Conservation (phyloP, 805 yeast species). For the Spathaspora sp. region DNA sequence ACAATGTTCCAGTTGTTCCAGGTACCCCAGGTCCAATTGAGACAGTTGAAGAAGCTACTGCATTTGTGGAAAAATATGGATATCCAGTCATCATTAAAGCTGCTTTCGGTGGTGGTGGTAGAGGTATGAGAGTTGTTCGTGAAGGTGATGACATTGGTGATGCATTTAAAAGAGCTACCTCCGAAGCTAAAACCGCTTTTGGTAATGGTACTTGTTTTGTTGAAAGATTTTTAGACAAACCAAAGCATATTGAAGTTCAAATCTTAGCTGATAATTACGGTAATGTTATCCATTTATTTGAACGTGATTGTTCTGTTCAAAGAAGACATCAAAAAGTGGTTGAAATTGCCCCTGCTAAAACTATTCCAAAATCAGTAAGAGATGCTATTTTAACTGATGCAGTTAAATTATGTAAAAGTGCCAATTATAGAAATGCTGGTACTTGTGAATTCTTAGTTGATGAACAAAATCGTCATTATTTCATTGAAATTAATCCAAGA, state of each 20-base stretch:
- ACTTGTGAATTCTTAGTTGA: slow-evolving; percentile 97
- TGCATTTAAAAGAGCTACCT: slow-evolving; percentile 89
- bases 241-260: slow-evolving; percentile 98
- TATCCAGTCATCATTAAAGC: slow-evolving; percentile 97
- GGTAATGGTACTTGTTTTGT: slow-evolving; percentile 98
- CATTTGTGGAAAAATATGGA: slow-evolving; percentile 80
- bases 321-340: slow-evolving; percentile 99
- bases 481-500: slow-evolving; percentile 97
- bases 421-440: slow-evolving; percentile 95
- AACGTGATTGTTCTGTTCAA: slow-evolving; percentile 99
- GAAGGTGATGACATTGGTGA: slow-evolving; percentile 92
- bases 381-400: slow-evolving; percentile 94
- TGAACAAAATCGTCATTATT: slow-evolving; percentile 89
- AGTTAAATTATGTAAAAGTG: slow-evolving; percentile 82
- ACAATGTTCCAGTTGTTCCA: slow-evolving; percentile 90
- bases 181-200: slow-evolving; percentile 93
- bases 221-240: slow-evolving; percentile 90
- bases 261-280: slow-evolving; percentile 91
- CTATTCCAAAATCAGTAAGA: slow-evolving; percentile 76
- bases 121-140: slow-evolving; percentile 99
- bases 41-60: slow-evolving; percentile 68
- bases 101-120: slow-evolving; percentile 99
- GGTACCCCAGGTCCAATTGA: slow-evolving; percentile 98
- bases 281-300: slow-evolving; percentile 91
- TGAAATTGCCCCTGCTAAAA: slow-evolving; percentile 96